Conservation (phyloP, 148 eudicot species). For the Camellia japonica region DNA sequence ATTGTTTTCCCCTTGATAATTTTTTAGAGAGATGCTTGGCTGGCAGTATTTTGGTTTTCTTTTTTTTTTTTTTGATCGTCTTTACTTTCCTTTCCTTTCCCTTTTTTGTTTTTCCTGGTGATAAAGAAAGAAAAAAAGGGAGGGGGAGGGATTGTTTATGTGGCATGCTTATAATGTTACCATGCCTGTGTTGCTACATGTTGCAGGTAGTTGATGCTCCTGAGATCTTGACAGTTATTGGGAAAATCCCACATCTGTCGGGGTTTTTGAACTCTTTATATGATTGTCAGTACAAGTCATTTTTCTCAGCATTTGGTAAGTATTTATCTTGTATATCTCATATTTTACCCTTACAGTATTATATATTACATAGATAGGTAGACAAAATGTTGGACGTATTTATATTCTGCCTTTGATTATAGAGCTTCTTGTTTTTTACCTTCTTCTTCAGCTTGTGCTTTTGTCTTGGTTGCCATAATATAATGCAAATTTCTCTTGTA, state of each 20-base stretch:
- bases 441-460: neutral
- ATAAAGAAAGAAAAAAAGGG: no score
- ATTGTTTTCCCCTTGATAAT: neutral
- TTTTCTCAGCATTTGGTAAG: conserved; percentile 95
- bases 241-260: conserved; percentile 72
- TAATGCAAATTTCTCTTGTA: neutral
- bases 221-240: conserved; percentile 94
- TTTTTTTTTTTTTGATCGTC: no score
- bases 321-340: neutral
- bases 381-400: neutral
- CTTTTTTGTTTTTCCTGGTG: neutral
- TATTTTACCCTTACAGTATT: neutral
- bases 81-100: neutral
- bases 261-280: conserved; percentile 90
- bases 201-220: conserved; percentile 97
- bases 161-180: neutral
- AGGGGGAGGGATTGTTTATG: no score
- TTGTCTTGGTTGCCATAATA: neutral
- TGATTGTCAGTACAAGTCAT: conserved; percentile 89
- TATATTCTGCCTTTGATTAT: neutral
- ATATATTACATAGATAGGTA: neutral
- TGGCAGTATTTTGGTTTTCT: neutral
- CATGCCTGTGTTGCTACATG: conserved; percentile 17
- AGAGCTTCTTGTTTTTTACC: neutral
- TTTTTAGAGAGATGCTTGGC: neutral